Conservation (phyloP, 306 rosid species). For the Trifolium fragiferum region DNA sequence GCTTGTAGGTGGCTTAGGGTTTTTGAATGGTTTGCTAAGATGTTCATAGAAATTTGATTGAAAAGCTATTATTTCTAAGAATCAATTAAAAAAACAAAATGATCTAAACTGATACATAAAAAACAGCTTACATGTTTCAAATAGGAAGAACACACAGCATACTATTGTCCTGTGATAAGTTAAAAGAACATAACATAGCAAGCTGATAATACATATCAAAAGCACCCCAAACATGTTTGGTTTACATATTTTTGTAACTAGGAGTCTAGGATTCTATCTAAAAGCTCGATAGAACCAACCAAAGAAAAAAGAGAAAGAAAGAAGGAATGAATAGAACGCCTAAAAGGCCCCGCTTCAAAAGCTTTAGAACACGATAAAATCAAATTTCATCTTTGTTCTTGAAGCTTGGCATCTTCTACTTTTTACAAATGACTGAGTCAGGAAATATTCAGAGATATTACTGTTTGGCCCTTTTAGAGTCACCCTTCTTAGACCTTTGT, state of each 20-base stretch:
- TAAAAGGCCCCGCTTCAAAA: slow-evolving; percentile 8
- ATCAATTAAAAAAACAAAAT: neutral
- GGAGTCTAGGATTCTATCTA: neutral
- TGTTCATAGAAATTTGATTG: neutral
- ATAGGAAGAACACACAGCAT: slow-evolving; percentile 2
- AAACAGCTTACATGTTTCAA: neutral
- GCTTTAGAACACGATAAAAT: slow-evolving; percentile 15
- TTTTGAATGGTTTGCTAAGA: neutral
- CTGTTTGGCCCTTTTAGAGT: slow-evolving; percentile 56
- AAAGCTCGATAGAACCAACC: neutral
- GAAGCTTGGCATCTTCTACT: slow-evolving; percentile 80
- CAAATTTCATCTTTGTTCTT: slow-evolving; percentile 67
- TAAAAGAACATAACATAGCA: slow-evolving; percentile 3
- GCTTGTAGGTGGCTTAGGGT: neutral
- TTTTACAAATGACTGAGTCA: slow-evolving; percentile 50
- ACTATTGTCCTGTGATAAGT: no score
- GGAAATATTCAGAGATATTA: slow-evolving; percentile 41
- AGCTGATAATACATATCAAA: neutral
- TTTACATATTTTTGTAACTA: neutral
- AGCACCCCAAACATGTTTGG: slow-evolving; percentile 11
- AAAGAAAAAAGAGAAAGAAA: neutral
- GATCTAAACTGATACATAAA: neutral
- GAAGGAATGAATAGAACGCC: slow-evolving; percentile 18
- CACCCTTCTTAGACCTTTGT: slow-evolving; percentile 56
- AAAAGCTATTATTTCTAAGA: neutral